Conservation (phyloP, 352 stramenopile species). For the Blastocystis sp. region DNA sequence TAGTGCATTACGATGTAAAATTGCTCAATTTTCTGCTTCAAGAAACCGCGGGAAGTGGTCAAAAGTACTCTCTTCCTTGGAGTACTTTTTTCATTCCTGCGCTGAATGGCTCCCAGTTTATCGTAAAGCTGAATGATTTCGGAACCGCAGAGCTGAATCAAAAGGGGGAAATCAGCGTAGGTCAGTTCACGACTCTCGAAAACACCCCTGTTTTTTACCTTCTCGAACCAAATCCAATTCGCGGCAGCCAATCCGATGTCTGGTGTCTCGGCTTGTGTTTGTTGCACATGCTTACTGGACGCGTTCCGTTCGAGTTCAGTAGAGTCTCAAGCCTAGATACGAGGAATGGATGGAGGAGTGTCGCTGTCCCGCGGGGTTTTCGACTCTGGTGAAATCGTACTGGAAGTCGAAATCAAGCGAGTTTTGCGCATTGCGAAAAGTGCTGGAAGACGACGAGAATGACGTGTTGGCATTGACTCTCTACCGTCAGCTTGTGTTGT, state of each 20-base stretch:
- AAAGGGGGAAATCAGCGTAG: background rate
- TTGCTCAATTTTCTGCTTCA: constrained; percentile 1
- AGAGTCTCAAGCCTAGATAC: background rate
- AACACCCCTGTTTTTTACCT: constrained; percentile 24
- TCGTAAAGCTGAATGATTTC: constrained; percentile 9
- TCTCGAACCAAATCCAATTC: background rate
- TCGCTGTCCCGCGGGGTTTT: background rate
- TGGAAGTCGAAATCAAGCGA: background rate
- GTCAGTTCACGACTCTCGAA: constrained; percentile 36
- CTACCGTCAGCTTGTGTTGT: background rate
- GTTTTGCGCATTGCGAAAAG: background rate
- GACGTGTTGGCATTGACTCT: background rate
- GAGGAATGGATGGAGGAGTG: constrained; percentile 3
- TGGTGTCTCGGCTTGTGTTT: background rate
- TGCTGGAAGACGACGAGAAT: background rate
- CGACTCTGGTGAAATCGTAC: background rate
- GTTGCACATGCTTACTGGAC: background rate
- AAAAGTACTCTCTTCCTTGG: background rate
- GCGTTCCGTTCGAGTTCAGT: background rate
- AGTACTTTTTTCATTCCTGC: background rate
- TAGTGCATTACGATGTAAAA: constrained; percentile 51
- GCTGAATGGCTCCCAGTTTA: background rate
- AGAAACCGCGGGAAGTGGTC: background rate
- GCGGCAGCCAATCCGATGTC: background rate
- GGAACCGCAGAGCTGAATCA: background rate